Evolutionary conservation across 2,329 filamentous ascomycete species (phyloP).

Genomic region (Xylariales sp.): DNA sequence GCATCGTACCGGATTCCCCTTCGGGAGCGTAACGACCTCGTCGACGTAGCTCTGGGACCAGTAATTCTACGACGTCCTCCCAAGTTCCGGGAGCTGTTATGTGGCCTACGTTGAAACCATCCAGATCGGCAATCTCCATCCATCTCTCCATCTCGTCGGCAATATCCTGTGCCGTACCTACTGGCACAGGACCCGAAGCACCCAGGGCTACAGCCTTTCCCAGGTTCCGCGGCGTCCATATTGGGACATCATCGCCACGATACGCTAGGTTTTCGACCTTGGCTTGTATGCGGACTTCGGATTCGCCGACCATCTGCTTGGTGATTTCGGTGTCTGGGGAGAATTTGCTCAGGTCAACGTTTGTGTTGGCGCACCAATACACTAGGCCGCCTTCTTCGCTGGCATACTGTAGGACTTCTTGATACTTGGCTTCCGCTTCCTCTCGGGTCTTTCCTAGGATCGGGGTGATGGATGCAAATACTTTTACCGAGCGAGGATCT

Average conservation of each 20-base stretch:
- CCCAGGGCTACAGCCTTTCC: conserved; percentile 36
- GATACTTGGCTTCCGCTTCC: conserved; percentile 48
- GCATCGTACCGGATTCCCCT: conserved; percentile 32
- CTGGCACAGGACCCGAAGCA: conserved; percentile 17
- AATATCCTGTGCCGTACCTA: conserved; percentile 18
- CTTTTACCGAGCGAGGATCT: conserved; percentile 52
- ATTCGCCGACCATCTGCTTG: conserved; percentile 49
- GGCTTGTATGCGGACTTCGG: conserved; percentile 43
- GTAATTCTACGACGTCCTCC: conserved; percentile 20
- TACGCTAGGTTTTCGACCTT: conserved; percentile 43
- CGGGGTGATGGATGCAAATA: conserved; percentile 47
- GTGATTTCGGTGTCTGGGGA: conserved; percentile 56
- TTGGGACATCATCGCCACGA: conserved; percentile 39
- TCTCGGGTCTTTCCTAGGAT: conserved; percentile 46
- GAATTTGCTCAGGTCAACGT: conserved; percentile 54
- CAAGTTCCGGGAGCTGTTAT: conserved; percentile 20
- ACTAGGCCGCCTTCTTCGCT: conserved; percentile 50
- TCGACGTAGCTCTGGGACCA: conserved; percentile 19
- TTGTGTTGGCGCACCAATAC: conserved; percentile 53
- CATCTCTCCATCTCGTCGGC: conserved; percentile 21
- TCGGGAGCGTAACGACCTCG: conserved; percentile 24
- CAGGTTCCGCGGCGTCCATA: conserved; percentile 39
- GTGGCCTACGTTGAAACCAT: conserved; percentile 22
- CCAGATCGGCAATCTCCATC: conserved; percentile 20
- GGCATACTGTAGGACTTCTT: conserved; percentile 46